Conservation (phyloP, 305 asterid genomes). For the Solanum hybrid region DNA sequence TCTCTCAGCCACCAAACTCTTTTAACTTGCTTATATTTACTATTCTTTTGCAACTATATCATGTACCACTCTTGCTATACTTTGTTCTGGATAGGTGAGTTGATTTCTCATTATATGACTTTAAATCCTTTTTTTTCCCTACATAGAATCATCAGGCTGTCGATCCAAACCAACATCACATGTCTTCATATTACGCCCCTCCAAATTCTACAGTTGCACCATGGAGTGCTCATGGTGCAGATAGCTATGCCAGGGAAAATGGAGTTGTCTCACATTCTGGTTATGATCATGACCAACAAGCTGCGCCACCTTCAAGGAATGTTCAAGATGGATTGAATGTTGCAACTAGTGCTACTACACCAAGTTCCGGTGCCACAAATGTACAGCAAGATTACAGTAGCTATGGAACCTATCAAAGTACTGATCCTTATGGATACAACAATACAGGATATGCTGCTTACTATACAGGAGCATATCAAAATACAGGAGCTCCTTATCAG, state of each 20-base stretch:
- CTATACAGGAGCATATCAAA: slow-evolving; percentile 18
- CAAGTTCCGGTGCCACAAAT: slow-evolving; percentile 61
- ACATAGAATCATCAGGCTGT: slow-evolving; percentile 41
- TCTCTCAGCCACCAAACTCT: not conserved
- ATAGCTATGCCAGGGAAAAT: slow-evolving; percentile 50
- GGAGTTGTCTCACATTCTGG: slow-evolving; percentile 45
- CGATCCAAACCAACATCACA: slow-evolving; percentile 41
- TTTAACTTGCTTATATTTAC: not conserved
- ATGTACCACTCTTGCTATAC: not conserved
- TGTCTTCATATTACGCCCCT: slow-evolving; percentile 48
- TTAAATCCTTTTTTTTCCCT: not conserved
- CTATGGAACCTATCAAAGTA: slow-evolving; percentile 53
- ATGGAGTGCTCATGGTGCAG: slow-evolving; percentile 49
- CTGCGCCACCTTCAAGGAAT: slow-evolving; percentile 32
- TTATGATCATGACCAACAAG: slow-evolving; percentile 45
- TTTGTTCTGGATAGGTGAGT: not conserved
- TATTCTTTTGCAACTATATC: not conserved
- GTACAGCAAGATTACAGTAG: slow-evolving; percentile 57
- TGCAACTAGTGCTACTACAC: slow-evolving; percentile 42
- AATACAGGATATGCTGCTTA: slow-evolving; percentile 58
- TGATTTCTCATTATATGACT: not conserved
- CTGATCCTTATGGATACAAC: slow-evolving; percentile 71
- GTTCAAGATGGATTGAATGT: slow-evolving; percentile 47
- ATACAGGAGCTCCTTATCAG: slow-evolving; percentile 39
- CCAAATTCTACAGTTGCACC: slow-evolving; percentile 46